A percentile compares a stretch with the other conserved stretches of the same genome.
Conservation (phyloP, 768 basidiomycete species). For the Rhizopogon vinicolor region DNA sequence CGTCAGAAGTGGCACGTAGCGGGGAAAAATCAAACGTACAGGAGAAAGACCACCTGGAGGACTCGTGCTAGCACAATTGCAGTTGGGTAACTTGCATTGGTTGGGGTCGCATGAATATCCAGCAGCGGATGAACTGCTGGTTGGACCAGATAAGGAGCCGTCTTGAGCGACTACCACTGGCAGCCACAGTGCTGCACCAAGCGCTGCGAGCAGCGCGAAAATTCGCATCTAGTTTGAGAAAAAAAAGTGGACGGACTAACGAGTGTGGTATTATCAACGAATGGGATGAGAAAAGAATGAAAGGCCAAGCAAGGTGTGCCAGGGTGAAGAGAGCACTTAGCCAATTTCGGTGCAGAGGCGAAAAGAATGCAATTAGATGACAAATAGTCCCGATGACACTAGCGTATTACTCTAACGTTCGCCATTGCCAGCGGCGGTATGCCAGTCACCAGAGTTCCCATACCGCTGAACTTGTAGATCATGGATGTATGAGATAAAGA, state of each 20-base stretch:
- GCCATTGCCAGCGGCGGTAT: neutral
- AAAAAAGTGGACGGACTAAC: neutral
- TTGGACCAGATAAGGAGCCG: constrained; percentile 50
- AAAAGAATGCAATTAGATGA: neutral
- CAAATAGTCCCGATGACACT: neutral
- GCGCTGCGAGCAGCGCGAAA: constrained; percentile 1
- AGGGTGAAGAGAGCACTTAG: neutral
- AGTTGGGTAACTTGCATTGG: constrained; percentile 63
- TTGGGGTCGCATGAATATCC: constrained; percentile 68
- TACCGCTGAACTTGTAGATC: neutral
- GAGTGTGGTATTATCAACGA: neutral
- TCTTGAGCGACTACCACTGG: constrained; percentile 33
- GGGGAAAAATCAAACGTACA: constrained; percentile 33
- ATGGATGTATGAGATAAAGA: neutral
- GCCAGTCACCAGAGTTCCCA: neutral
- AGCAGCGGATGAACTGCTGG: constrained; percentile 47
- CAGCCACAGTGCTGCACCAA: constrained; percentile 1
- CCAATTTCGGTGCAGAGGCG: neutral
- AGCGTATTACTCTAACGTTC: neutral
- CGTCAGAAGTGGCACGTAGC: neutral
- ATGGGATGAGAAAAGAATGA: neutral
- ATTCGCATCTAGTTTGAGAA: constrained; percentile 3
- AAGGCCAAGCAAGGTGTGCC: neutral
- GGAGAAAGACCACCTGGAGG: constrained; percentile 69
- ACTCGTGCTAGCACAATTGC: constrained; percentile 67